Evolutionary conservation across 768 basidiomycete species (phyloP).

Genomic region (Mycena vulgaris): DNA sequence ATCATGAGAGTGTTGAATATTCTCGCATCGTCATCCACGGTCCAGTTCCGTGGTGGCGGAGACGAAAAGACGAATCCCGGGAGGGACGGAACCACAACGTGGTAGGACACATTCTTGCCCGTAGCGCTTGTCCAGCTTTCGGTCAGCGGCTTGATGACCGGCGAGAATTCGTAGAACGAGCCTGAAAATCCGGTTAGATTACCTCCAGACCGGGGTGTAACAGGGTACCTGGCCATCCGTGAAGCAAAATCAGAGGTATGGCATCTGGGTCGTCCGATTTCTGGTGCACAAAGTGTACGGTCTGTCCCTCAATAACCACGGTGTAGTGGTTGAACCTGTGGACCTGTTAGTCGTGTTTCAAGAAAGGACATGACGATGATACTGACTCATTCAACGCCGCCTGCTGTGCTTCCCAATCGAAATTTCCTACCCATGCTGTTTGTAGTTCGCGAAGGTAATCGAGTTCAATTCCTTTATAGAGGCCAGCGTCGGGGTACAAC

Average conservation of each 20-base stretch:
- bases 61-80: conserved; percentile 38
- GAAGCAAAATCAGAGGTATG: conserved; percentile 14
- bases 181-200: conserved; percentile 13
- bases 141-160: no score
- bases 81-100: conserved; percentile 15
- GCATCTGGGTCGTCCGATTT: conserved; percentile 14
- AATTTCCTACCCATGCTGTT: background rate
- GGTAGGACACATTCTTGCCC: background rate
- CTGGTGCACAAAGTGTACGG: no score
- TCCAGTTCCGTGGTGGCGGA: conserved; percentile 31
- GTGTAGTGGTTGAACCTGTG: no score
- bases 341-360: no score
- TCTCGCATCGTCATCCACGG: conserved; percentile 41
- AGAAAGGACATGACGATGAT: background rate
- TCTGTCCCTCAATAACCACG: no score
- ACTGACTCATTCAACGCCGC: background rate
- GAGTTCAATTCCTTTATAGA: no score
- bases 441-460: background rate
- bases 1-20: conserved; percentile 45
- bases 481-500: background rate
- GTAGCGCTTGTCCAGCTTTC: background rate
- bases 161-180: conserved; percentile 2
- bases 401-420: conserved; percentile 13
- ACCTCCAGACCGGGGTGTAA: no score
- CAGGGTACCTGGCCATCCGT: conserved; percentile 22